A percentile compares a stretch with the other conserved stretches of the same genome.
phyloP scores from a whole-genome alignment of 2,329 filamentous ascomycete species.

The Curvularia sp. region DNA sequence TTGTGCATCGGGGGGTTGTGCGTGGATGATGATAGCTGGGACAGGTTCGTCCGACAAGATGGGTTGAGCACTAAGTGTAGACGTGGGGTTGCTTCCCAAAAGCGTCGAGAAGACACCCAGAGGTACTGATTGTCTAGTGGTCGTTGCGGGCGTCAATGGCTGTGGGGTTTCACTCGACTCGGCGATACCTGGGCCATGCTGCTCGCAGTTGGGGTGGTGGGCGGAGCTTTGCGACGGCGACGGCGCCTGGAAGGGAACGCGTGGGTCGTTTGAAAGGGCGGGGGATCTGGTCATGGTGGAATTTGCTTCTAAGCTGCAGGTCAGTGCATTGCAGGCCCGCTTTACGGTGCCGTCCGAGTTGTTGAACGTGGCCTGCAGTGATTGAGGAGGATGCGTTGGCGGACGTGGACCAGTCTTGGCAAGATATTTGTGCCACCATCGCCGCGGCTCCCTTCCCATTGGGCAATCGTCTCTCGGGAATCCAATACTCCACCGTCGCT shows the following conservation, averaged over 20 bases:
- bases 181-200: constrained; percentile 28
- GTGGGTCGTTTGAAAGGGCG: constrained; percentile 35
- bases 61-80: constrained; percentile 23
- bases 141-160: constrained; percentile 47
- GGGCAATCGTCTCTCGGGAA: constrained; percentile 20
- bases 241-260: constrained; percentile 36
- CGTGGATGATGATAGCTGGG: constrained; percentile 41
- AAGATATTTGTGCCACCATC: constrained; percentile 30
- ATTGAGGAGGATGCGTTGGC: constrained; percentile 45
- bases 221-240: constrained; percentile 25
- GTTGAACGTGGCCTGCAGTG: constrained; percentile 47
- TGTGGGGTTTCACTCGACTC: constrained; percentile 40
- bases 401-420: constrained; percentile 33
- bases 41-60: constrained; percentile 26
- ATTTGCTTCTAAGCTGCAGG: constrained; percentile 45
- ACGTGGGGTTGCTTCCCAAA: constrained; percentile 36
- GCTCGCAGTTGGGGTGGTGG: constrained; percentile 29
- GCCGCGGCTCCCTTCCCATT: constrained; percentile 26
- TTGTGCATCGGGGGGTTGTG: constrained; percentile 39
- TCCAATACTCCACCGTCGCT: constrained; percentile 23
- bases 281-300: constrained; percentile 44
- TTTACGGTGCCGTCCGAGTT: constrained; percentile 43
- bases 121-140: constrained; percentile 45
- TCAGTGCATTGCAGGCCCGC: constrained; percentile 51
- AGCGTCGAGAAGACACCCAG: constrained; percentile 44